Percentiles rank a stretch among this genome's conserved stretches.
phyloP scores from a whole-genome alignment of 2,329 filamentous ascomycete species.

The Diaporthe humulicola region DNA sequence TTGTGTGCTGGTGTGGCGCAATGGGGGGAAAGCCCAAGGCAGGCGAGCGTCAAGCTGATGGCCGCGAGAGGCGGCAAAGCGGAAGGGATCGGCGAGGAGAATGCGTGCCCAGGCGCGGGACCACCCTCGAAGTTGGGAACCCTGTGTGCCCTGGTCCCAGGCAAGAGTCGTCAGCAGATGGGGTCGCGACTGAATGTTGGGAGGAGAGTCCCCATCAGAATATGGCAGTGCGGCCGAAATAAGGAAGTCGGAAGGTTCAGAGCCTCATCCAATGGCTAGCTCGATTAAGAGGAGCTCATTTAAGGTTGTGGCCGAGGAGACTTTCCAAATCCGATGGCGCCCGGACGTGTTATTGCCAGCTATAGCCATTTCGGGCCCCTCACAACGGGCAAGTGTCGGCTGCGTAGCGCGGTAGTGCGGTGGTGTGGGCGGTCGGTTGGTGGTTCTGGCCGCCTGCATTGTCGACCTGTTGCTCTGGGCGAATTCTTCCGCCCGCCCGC shows the following conservation, averaged over 20 bases:
- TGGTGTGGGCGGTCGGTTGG: not conserved
- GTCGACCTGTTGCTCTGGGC: constrained; percentile 9
- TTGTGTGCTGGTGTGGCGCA: not conserved
- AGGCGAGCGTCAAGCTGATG: constrained; percentile 15
- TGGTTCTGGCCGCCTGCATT: not conserved
- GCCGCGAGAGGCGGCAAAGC: not conserved
- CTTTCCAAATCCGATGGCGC: constrained; percentile 8
- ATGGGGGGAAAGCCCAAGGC: not conserved
- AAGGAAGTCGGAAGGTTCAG: not conserved
- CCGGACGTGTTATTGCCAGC: constrained; percentile 6
- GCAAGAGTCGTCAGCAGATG: not conserved
- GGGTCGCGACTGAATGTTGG: not conserved
- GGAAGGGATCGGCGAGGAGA: constrained; percentile 23
- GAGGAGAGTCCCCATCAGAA: constrained; percentile 4
- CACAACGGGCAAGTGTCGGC: constrained; percentile 26
- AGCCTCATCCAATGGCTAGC: constrained; percentile 27
- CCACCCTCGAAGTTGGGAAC: not conserved
- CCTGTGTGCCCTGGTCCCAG: constrained; percentile 10
- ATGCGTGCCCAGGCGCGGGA: constrained; percentile 20
- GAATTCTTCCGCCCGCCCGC: constrained; percentile 31
- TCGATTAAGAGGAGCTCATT: constrained; percentile 27
- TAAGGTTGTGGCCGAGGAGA: not conserved
- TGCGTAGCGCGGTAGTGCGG: not conserved
- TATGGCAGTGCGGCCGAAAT: constrained; percentile 25
- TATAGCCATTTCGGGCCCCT: not conserved